Percentiles rank a stretch among this genome's conserved stretches.
Conservation (phyloP, 495 filamentous ascomycete species). For the Thozetella sp. region DNA sequence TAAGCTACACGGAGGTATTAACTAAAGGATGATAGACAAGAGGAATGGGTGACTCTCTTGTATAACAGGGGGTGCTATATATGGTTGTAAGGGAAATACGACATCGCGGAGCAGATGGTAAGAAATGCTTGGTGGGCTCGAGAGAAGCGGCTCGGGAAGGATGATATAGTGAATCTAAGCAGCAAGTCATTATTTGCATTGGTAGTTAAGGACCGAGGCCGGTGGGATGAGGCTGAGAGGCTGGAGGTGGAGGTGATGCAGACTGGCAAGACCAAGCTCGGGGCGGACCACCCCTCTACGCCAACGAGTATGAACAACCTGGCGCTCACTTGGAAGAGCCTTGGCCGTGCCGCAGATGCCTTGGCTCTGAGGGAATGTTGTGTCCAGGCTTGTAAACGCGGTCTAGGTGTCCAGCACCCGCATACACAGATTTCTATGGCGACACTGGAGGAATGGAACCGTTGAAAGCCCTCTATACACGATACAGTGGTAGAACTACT, state of each 20-base stretch:
- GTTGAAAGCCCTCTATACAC: too few species aligned
- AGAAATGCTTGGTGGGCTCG: constrained; percentile 9
- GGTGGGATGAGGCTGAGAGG: constrained; percentile 12
- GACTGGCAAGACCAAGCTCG: not conserved
- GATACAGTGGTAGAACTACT: too few species aligned
- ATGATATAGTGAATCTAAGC: constrained; percentile 6
- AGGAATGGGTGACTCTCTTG: constrained; percentile 17
- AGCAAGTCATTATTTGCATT: constrained; percentile 9
- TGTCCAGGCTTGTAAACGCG: too few species aligned
- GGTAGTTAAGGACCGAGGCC: constrained; percentile 3
- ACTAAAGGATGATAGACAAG: constrained; percentile 7
- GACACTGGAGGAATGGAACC: too few species aligned
- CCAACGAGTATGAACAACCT: too few species aligned
- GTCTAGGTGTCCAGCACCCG: too few species aligned
- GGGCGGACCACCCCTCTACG: not conserved
- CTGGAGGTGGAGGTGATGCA: constrained; percentile 5
- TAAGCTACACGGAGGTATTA: constrained; percentile 8
- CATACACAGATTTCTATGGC: too few species aligned
- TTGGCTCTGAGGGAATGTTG: too few species aligned
- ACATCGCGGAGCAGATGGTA: constrained; percentile 12
- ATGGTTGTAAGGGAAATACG: constrained; percentile 19
- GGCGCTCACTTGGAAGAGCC: too few species aligned
- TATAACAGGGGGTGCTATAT: constrained; percentile 21
- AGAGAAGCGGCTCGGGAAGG: constrained; percentile 7
- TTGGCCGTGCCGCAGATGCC: too few species aligned